A percentile compares a stretch with the other conserved stretches of the same genome.
Evolutionary conservation across 2,329 filamentous ascomycete genomes (phyloP).

Genomic region (Eurotiales sp.): DNA sequence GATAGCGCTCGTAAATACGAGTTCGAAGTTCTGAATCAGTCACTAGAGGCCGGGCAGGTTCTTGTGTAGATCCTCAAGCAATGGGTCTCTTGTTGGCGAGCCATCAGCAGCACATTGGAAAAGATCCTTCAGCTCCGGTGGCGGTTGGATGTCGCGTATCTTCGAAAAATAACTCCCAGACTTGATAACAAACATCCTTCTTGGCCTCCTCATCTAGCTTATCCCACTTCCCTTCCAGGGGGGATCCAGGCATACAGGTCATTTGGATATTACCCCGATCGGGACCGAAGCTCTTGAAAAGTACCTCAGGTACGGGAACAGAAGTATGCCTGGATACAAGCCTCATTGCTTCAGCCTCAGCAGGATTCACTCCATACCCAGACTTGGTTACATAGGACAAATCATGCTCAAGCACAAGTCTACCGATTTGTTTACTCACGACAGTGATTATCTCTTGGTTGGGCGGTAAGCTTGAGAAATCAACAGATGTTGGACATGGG

Average conservation of each 20-base stretch:
- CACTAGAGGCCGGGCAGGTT: slow-evolving; percentile 18
- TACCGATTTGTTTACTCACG: slow-evolving; percentile 17
- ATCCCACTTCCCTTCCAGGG: background rate
- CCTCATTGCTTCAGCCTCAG: slow-evolving; percentile 20
- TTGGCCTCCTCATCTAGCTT: background rate
- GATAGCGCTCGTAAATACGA: slow-evolving; percentile 25
- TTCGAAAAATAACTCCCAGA: slow-evolving; percentile 14
- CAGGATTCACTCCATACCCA: slow-evolving; percentile 14
- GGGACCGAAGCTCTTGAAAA: slow-evolving; percentile 8
- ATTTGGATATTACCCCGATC: slow-evolving; percentile 12
- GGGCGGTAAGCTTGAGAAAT: slow-evolving; percentile 1
- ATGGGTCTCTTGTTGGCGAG: slow-evolving; percentile 18
- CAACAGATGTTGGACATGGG: background rate
- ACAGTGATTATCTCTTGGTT: slow-evolving; percentile 17
- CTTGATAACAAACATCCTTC: background rate
- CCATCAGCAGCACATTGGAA: slow-evolving; percentile 24
- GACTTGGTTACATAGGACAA: slow-evolving; percentile 19
- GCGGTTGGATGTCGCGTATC: slow-evolving; percentile 17
- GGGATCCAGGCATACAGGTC: background rate
- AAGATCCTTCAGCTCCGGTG: slow-evolving; percentile 15
- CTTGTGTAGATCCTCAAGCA: slow-evolving; percentile 20
- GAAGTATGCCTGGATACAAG: slow-evolving; percentile 19
- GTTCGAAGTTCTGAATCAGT: slow-evolving; percentile 21
- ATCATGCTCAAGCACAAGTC: slow-evolving; percentile 19
- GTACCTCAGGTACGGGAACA: slow-evolving; percentile 20